Evolutionary conservation across 2,329 filamentous ascomycete species (phyloP).

Genomic region (Penicillium janthinellum): DNA sequence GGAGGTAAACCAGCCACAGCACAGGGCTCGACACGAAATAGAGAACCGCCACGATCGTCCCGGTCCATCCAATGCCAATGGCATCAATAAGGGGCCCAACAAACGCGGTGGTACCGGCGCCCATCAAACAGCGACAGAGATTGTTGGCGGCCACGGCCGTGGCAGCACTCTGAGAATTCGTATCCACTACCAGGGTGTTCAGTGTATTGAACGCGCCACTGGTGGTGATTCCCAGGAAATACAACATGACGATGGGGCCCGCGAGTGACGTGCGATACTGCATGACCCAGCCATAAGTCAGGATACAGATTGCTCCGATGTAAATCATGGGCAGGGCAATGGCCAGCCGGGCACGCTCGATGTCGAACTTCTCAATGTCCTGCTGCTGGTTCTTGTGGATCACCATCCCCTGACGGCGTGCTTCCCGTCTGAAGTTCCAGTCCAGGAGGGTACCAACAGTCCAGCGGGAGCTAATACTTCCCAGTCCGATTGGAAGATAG

Average conservation of each 20-base stretch:
- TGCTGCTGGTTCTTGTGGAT: constrained; percentile 47
- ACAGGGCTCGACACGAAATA: constrained; percentile 26
- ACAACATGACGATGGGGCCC: constrained; percentile 37
- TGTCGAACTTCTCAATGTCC: constrained; percentile 55
- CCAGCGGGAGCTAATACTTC: constrained; percentile 34
- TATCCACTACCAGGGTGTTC: constrained; percentile 50
- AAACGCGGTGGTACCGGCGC: constrained; percentile 26
- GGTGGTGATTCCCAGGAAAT: constrained; percentile 36
- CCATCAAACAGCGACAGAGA: constrained; percentile 27
- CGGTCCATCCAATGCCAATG: constrained; percentile 32
- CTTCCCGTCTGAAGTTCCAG: constrained; percentile 69
- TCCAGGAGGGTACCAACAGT: constrained; percentile 54
- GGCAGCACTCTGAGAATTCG: constrained; percentile 27
- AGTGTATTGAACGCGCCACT: constrained; percentile 42
- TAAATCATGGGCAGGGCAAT: constrained; percentile 38
- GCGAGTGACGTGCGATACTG: constrained; percentile 35
- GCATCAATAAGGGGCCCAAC: constrained; percentile 24
- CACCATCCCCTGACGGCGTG: constrained; percentile 53
- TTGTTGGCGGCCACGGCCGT: constrained; percentile 29
- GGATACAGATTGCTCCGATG: constrained; percentile 25
- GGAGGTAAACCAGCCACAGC: constrained; percentile 23
- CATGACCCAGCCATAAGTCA: constrained; percentile 45
- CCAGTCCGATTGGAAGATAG: constrained; percentile 24
- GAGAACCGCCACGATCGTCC: constrained; percentile 23
- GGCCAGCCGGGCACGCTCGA: constrained; percentile 46